phyloP scores from a whole-genome alignment of 1,284 basidiomycete species.

The Heliocybe sulcata region DNA sequence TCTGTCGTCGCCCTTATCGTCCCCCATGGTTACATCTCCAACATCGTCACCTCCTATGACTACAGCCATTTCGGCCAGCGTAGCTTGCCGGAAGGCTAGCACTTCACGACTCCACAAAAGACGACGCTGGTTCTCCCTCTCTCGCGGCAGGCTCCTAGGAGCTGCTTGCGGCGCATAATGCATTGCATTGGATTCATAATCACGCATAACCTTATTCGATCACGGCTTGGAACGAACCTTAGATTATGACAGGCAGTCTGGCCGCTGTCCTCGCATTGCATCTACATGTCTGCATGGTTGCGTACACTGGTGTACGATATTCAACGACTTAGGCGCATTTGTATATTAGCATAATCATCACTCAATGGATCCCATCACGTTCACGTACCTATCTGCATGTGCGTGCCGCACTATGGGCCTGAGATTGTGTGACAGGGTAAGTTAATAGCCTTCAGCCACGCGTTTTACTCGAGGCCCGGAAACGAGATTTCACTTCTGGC shows the following conservation, averaged over 20 bases:
- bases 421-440: not conserved
- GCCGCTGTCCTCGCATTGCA: not conserved
- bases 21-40: not conserved
- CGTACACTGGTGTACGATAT: conserved; percentile 1
- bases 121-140: conserved; percentile 1
- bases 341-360: not conserved
- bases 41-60: not conserved
- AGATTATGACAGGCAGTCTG: conserved; percentile 1
- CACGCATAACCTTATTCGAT: not conserved
- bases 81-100: not conserved
- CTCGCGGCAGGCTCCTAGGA: not conserved
- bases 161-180: not conserved
- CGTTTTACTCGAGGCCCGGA: not conserved
- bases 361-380: not conserved
- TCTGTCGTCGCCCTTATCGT: not conserved
- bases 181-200: not conserved
- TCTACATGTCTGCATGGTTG: not conserved
- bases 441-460: not conserved
- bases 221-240: not conserved
- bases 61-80: not conserved
- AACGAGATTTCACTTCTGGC: not conserved
- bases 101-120: not conserved
- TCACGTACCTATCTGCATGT: too few relatives aligned
- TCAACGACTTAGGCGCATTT: not conserved
- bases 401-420: not conserved